Evolutionary conservation across 169 alveolate genomes (phyloP).

Genomic region (Babesia ovis): DNA sequence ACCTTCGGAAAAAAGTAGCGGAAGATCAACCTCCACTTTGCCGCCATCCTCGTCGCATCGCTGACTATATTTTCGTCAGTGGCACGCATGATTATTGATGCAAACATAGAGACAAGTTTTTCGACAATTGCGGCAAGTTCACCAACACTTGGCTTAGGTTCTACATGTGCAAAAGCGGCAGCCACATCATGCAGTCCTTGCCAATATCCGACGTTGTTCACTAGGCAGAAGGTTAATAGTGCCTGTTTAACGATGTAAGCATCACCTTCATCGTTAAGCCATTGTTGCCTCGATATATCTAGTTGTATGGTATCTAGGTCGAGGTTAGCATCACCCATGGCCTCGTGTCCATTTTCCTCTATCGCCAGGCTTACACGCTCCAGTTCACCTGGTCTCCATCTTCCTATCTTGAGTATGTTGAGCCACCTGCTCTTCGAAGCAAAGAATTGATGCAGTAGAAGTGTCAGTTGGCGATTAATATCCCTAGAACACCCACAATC

Average conservation of each 20-base stretch:
- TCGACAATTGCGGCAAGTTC: slow-evolving; percentile 63
- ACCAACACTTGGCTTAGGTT: slow-evolving; percentile 54
- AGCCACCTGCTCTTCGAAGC: slow-evolving; percentile 42
- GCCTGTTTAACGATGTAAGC: slow-evolving; percentile 31
- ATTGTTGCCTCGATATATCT: slow-evolving; percentile 61
- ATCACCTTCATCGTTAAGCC: slow-evolving; percentile 31
- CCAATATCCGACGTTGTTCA: slow-evolving; percentile 70
- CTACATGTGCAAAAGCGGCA: slow-evolving; percentile 48
- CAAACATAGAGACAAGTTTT: slow-evolving; percentile 26
- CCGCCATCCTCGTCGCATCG: slow-evolving; percentile 37
- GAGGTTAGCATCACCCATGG: slow-evolving; percentile 17
- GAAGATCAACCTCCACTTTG: slow-evolving; percentile 57
- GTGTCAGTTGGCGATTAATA: slow-evolving; percentile 18
- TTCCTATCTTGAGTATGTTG: neutral
- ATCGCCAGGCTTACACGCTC: slow-evolving; percentile 22
- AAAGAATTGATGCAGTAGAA: slow-evolving; percentile 33
- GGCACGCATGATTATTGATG: slow-evolving; percentile 34
- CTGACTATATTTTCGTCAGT: slow-evolving; percentile 20
- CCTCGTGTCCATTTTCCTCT: slow-evolving; percentile 23
- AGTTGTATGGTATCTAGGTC: slow-evolving; percentile 51
- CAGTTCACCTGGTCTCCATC: slow-evolving; percentile 29
- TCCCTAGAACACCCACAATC: slow-evolving; percentile 52
- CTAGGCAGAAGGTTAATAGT: slow-evolving; percentile 53
- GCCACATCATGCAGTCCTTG: slow-evolving; percentile 71
- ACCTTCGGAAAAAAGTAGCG: slow-evolving; percentile 61